These are phyloP conservation scores for Strobilomyces echinocephalus DNA, from an alignment of 768 basidiomycete genomes.

Conservation along the genomic window DNA sequence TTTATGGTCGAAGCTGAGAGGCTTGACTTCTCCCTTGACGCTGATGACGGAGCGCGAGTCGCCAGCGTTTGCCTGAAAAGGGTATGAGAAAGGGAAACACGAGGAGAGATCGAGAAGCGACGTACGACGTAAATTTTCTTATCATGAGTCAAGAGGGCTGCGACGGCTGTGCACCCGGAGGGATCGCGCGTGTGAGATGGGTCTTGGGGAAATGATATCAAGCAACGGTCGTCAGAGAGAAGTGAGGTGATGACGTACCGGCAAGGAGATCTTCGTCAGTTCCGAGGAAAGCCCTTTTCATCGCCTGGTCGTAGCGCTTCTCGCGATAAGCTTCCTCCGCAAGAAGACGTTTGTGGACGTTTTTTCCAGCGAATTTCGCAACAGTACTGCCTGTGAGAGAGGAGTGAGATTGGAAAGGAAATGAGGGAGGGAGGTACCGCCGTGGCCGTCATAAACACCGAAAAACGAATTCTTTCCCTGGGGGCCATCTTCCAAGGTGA, in stretches of 20 bases:
- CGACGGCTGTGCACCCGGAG: conserved; percentile 94
- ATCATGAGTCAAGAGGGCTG: conserved; percentile 76
- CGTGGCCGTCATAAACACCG: conserved; percentile 97
- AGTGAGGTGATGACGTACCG: conserved; percentile 42
- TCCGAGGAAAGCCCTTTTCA: conserved; percentile 87
- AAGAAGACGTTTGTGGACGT: conserved; percentile 74
- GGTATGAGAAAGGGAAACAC: not conserved
- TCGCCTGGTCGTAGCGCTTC: conserved; percentile 65
- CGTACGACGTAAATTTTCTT: conserved; percentile 75
- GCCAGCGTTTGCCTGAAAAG: conserved; percentile 86
- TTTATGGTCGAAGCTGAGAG: conserved; percentile 94
- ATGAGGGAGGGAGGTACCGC: conserved; percentile 51
- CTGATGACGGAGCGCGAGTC: conserved; percentile 91
- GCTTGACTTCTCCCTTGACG: conserved; percentile 78
- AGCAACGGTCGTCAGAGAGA: not conserved
- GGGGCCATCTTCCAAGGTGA: conserved; percentile 56
- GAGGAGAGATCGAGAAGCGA: conserved; percentile 9
- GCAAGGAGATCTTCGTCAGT: conserved; percentile 92
- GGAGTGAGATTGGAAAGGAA: not conserved
- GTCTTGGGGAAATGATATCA: conserved; percentile 42
- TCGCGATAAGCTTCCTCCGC: conserved; percentile 68
- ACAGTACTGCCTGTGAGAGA: conserved; percentile 62
- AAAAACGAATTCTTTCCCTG: conserved; percentile 72
- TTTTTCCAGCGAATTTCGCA: conserved; percentile 81
- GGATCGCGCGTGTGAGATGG: conserved; percentile 85